A percentile compares a stretch with the other conserved stretches of the same genome.
phyloP scores from a whole-genome alignment of 176 grass and related monocot species.

The Avena atlantica region DNA sequence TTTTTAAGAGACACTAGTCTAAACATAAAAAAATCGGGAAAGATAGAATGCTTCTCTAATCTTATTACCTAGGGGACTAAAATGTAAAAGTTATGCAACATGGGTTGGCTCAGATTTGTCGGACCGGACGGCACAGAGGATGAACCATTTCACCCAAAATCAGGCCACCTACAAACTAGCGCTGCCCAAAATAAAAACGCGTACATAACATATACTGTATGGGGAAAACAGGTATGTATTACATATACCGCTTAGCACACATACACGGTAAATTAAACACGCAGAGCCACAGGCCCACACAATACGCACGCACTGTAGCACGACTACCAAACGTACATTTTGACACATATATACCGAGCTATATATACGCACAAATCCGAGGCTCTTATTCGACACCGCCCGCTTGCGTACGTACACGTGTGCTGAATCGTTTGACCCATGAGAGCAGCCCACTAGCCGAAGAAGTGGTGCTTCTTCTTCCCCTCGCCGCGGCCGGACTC shows the following conservation, averaged over 20 bases:
- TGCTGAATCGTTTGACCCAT: not conserved
- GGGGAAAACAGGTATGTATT: no score
- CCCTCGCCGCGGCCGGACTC: conserved; percentile 43
- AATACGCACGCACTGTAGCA: not conserved
- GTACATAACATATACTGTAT: no score
- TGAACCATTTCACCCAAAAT: no score
- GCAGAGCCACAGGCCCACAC: not conserved
- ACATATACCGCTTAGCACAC: not conserved
- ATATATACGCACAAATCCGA: not conserved
- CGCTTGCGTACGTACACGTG: not conserved
- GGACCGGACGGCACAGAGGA: no score
- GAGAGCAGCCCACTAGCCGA: conserved; percentile 36
- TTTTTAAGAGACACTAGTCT: no score
- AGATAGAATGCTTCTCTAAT: no score
- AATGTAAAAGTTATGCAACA: no score
- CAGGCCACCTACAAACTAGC: no score
- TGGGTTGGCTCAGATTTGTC: no score
- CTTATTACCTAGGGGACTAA: no score
- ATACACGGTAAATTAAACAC: not conserved
- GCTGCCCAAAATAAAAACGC: no score
- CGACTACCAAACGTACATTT: not conserved
- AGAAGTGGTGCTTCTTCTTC: conserved; percentile 84
- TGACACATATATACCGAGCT: not conserved
- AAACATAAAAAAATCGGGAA: no score
- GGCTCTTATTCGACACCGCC: not conserved